Evolutionary conservation across 352 stramenopile genomes (phyloP).

Genomic region (Phytophthora ramorum): DNA sequence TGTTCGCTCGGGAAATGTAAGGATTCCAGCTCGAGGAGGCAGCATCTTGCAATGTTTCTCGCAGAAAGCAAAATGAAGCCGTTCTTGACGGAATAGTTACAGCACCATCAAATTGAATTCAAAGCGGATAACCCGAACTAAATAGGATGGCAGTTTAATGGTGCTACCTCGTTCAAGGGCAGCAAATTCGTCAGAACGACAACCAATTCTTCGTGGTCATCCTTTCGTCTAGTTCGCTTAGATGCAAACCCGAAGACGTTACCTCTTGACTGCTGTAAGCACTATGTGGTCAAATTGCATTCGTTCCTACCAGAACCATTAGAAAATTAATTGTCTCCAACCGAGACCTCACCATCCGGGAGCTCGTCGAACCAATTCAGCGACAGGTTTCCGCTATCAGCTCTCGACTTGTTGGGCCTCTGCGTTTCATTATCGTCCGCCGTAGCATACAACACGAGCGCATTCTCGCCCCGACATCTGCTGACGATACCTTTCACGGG

Average conservation of each 20-base stretch:
- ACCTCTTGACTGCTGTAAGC: too few species aligned
- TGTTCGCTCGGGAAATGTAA: neutral
- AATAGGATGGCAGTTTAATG: neutral
- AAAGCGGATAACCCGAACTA: neutral
- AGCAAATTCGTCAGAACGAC: neutral
- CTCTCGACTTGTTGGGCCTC: neutral
- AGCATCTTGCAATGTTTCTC: neutral
- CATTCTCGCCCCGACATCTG: constrained; percentile 1
- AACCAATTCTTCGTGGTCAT: too few species aligned
- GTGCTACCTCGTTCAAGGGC: neutral
- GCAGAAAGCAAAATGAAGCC: neutral
- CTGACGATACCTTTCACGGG: constrained; percentile 6
- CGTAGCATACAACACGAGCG: neutral
- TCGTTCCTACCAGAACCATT: neutral
- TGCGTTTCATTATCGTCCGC: neutral
- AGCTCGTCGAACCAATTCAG: constrained; percentile 8
- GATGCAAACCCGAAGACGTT: too few species aligned
- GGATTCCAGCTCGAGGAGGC: neutral
- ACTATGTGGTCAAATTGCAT: too few species aligned
- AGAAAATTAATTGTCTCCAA: neutral
- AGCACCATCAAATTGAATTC: neutral
- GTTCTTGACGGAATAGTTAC: neutral
- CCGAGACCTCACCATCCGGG: neutral
- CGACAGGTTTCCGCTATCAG: neutral
- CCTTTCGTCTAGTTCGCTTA: too few species aligned